Conservation (phyloP, 2,329 filamentous ascomycete species). For the Sordariomycetes sp. region DNA sequence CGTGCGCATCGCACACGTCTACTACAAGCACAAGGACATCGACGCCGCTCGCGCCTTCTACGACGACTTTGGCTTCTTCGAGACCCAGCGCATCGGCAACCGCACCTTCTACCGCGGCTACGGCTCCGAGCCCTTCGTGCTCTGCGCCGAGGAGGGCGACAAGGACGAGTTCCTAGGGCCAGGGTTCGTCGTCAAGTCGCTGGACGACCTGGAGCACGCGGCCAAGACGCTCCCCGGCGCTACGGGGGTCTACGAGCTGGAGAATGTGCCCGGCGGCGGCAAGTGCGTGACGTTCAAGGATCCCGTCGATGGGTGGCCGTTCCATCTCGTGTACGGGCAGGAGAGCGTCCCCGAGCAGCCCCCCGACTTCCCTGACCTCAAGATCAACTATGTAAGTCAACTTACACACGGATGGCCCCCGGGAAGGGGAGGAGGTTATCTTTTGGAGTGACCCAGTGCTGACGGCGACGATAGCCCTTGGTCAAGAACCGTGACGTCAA, state of each 20-base stretch:
- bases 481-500: constrained; percentile 29
- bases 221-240: constrained; percentile 33
- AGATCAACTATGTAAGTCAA: constrained; percentile 31
- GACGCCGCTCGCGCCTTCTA: constrained; percentile 28
- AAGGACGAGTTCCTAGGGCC: constrained; percentile 44
- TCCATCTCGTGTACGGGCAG: constrained; percentile 49
- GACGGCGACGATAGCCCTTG: constrained; percentile 18
- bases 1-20: constrained; percentile 30
- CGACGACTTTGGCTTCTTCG: constrained; percentile 36
- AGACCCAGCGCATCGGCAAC: constrained; percentile 23
- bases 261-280: constrained; percentile 42
- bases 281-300: constrained; percentile 39
- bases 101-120: constrained; percentile 51
- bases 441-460: not conserved
- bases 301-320: constrained; percentile 43
- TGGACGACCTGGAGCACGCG: constrained; percentile 42
- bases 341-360: constrained; percentile 18
- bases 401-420: not conserved
- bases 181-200: constrained; percentile 45
- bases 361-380: constrained; percentile 26
- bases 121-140: constrained; percentile 47
- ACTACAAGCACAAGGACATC: constrained; percentile 36
- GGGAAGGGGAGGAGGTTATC: not conserved
- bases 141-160: constrained; percentile 37
- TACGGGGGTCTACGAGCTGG: constrained; percentile 32